Percentiles rank a stretch among this genome's conserved stretches.
Evolutionary conservation across 2,329 filamentous ascomycete genomes (phyloP).

Genomic region (Colletotrichum sp.): DNA sequence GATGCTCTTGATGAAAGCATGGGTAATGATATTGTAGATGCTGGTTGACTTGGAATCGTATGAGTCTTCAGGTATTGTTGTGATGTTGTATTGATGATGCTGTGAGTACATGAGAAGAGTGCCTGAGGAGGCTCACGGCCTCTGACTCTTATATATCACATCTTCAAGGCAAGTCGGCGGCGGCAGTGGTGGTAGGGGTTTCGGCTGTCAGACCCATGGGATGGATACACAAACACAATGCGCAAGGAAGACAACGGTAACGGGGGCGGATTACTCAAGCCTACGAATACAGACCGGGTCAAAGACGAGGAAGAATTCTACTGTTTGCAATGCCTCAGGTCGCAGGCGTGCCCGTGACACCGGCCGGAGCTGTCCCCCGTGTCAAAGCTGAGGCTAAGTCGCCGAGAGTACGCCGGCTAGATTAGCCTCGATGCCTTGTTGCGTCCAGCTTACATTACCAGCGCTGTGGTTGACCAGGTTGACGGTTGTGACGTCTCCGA

Average conservation of each 20-base stretch:
- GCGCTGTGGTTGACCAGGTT: not conserved
- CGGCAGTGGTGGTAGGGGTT: not conserved
- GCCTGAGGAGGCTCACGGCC: conserved; percentile 9
- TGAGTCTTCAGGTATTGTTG: not conserved
- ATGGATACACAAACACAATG: not conserved
- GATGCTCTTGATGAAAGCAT: conserved; percentile 33
- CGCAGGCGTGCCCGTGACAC: not conserved
- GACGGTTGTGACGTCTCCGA: not conserved
- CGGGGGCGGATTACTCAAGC: not conserved
- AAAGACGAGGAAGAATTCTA: not conserved
- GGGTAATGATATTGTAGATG: not conserved
- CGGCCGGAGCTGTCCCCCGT: not conserved
- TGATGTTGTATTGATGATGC: not conserved
- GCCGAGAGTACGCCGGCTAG: not conserved
- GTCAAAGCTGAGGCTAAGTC: not conserved
- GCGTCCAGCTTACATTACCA: not conserved
- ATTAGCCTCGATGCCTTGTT: not conserved
- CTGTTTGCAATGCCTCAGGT: not conserved
- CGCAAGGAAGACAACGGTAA: not conserved
- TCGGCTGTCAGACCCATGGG: not conserved
- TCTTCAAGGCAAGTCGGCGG: not conserved
- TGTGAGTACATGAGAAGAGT: not conserved
- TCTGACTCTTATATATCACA: conserved; percentile 10
- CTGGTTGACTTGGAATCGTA: not conserved
- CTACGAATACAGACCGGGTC: conserved; percentile 20